Conservation (phyloP, 257 asterid genomes). For the Agastache rugosa region DNA sequence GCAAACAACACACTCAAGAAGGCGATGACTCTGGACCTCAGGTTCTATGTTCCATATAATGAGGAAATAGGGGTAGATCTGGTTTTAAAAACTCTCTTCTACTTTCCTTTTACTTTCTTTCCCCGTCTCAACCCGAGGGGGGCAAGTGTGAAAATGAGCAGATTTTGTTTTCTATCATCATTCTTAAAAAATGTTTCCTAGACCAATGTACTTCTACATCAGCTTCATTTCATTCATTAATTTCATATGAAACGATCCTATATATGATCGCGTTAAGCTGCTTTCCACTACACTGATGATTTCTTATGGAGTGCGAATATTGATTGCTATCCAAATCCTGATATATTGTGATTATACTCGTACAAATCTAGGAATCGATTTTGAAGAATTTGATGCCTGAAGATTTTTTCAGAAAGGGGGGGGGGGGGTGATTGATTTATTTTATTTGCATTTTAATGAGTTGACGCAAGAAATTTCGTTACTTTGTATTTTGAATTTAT, state of each 20-base stretch:
- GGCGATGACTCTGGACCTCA: constrained; percentile 30
- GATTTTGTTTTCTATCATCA: constrained; percentile 19
- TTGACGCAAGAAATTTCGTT: too few species aligned
- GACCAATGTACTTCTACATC: not conserved
- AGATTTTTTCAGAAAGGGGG: too few species aligned
- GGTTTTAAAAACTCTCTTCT: constrained; percentile 9
- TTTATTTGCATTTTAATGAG: too few species aligned
- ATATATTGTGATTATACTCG: too few species aligned
- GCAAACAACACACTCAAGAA: constrained; percentile 24
- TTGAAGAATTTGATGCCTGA: too few species aligned
- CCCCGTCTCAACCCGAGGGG: not conserved
- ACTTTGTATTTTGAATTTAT: too few species aligned
- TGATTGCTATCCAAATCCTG: too few species aligned
- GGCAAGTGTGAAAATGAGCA: constrained; percentile 28
- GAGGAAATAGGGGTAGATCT: constrained; percentile 2
- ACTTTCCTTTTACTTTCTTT: not conserved
- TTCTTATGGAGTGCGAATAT: not conserved
- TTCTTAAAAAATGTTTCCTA: not conserved
- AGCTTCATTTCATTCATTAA: constrained; percentile 33
- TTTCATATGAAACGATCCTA: not conserved
- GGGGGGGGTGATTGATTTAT: too few species aligned
- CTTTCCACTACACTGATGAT: not conserved
- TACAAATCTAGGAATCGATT: too few species aligned
- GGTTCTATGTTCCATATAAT: constrained; percentile 20
- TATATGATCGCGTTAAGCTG: not conserved